These are phyloP conservation scores for Cicer cuneatum DNA, from an alignment of 306 rosid genomes.

Conservation along the genomic window DNA sequence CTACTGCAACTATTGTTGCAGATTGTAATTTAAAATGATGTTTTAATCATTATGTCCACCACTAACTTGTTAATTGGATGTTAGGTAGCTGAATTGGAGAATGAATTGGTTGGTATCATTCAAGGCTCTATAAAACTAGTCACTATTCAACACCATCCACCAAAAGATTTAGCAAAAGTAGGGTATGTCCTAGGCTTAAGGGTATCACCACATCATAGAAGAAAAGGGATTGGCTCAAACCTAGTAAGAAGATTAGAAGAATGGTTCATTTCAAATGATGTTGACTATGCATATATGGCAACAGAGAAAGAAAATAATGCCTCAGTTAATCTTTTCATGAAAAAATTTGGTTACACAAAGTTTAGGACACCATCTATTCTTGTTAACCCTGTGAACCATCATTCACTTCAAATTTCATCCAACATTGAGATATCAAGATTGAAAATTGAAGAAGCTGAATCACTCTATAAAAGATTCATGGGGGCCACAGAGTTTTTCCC, in stretches of 20 bases:
- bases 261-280: constrained; percentile 77
- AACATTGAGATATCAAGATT: constrained; percentile 60
- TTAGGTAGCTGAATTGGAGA: constrained; percentile 77
- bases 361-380: constrained; percentile 78
- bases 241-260: constrained; percentile 68
- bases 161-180: constrained; percentile 62
- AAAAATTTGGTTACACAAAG: constrained; percentile 62
- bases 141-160: constrained; percentile 59
- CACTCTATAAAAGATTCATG: constrained; percentile 72
- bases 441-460: constrained; percentile 77
- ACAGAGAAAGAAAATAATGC: constrained; percentile 82
- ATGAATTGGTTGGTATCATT: constrained; percentile 79
- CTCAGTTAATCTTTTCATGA: constrained; percentile 69
- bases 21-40: background rate
- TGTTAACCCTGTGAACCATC: constrained; percentile 73
- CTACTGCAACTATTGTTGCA: background rate
- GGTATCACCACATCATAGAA: constrained; percentile 64
- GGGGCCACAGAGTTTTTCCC: constrained; percentile 78
- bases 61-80: constrained; percentile 33
- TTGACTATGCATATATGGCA: constrained; percentile 83
- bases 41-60: constrained; percentile 34
- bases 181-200: constrained; percentile 87
- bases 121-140: constrained; percentile 88
- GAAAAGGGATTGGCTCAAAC: constrained; percentile 74
- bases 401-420: constrained; percentile 50